These are phyloP conservation scores for Dalbergia oliveri DNA, from an alignment of 306 rosid species.

Conservation along the genomic window DNA sequence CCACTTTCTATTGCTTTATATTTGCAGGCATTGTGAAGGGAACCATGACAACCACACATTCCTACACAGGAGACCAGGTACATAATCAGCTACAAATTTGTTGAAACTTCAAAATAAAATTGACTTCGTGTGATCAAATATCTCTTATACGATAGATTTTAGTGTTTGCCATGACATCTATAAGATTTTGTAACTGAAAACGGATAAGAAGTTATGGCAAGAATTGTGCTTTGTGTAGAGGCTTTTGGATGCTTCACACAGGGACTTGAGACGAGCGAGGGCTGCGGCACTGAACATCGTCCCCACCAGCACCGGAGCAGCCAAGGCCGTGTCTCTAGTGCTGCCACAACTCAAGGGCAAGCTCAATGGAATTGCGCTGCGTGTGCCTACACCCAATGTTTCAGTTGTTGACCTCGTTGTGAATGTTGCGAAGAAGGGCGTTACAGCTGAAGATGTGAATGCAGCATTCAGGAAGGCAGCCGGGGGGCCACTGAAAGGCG, in stretches of 20 bases:
- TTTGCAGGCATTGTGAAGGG: conserved; percentile 92
- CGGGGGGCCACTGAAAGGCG: conserved; percentile 80
- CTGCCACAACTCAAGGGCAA: conserved; percentile 95
- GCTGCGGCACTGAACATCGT: conserved; percentile 98
- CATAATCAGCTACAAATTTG: conserved; percentile 13
- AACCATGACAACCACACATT: conserved; percentile 99
- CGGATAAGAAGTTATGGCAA: conserved; percentile 2
- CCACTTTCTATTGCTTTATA: conserved; percentile 20
- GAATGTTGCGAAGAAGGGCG: conserved; percentile 88
- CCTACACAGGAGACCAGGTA: conserved; percentile 99
- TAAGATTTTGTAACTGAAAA: conserved; percentile 2
- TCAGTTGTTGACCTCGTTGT: conserved; percentile 95
- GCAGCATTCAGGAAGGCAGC: conserved; percentile 96
- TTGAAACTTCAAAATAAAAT: background rate
- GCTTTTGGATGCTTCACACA: conserved; percentile 96
- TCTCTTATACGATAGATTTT: background rate
- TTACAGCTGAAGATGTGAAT: conserved; percentile 91
- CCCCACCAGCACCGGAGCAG: conserved; percentile 99
- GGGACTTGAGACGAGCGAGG: conserved; percentile 95
- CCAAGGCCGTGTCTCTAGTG: conserved; percentile 95
- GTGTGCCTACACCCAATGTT: conserved; percentile 97
- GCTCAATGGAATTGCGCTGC: conserved; percentile 96
- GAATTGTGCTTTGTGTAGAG: conserved; percentile 62
- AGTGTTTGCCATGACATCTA: conserved; percentile 7
- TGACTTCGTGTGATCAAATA: background rate